A percentile compares a stretch with the other conserved stretches of the same genome.
These are phyloP conservation scores for Phlebiopsis flavidoalba DNA, from an alignment of 768 basidiomycete species.

Conservation along the genomic window DNA sequence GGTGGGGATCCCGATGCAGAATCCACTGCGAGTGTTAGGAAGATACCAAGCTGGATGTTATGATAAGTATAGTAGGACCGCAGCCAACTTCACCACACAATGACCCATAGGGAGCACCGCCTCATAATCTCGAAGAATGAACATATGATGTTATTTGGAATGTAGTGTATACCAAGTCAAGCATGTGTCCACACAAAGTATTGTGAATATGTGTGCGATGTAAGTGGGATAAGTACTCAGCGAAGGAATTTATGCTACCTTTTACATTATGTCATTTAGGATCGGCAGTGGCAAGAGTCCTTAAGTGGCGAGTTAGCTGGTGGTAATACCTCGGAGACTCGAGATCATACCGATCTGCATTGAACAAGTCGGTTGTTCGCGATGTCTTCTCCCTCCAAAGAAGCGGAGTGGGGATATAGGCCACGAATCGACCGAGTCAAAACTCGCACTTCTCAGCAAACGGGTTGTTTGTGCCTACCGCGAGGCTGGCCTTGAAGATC, in stretches of 20 bases:
- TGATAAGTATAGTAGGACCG: not conserved
- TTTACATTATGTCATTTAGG: constrained; percentile 47
- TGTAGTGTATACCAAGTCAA: not conserved
- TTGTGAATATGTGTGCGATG: not conserved
- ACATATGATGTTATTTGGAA: not conserved
- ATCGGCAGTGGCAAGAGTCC: constrained; percentile 73
- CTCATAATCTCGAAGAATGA: not conserved
- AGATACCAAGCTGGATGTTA: not conserved
- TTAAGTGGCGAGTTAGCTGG: not conserved
- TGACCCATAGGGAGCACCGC: not conserved
- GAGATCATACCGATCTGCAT: constrained; percentile 63
- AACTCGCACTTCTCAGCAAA: no score
- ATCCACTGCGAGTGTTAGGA: not conserved
- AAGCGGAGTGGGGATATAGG: not conserved
- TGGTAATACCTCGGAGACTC: constrained; percentile 4
- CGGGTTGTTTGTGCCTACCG: no score
- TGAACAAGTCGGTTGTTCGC: constrained; percentile 93
- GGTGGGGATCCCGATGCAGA: not conserved
- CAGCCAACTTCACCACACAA: not conserved
- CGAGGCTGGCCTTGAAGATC: constrained; percentile 83
- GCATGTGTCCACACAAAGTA: not conserved
- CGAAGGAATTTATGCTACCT: not conserved
- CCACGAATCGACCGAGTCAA: not conserved
- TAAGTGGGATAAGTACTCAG: not conserved
- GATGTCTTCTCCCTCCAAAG: constrained; percentile 76